Conservation (phyloP, 2,329 filamentous ascomycete species). For the Penicillium oxalicum region DNA sequence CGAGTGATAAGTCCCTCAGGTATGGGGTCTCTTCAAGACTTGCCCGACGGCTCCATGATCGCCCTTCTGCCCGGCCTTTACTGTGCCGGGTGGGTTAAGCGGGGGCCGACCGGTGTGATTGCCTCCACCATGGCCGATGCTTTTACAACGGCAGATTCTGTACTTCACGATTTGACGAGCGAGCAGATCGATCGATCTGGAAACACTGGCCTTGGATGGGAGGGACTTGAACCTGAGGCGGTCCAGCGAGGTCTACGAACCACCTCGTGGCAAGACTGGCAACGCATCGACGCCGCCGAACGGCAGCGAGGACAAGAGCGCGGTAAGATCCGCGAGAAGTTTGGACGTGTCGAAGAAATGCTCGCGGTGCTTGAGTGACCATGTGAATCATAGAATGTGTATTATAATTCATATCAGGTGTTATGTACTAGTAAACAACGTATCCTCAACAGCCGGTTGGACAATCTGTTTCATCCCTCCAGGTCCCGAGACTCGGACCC, state of each 20-base stretch:
- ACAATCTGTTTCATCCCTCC: too few relatives aligned
- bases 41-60: constrained; percentile 37
- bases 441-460: too few relatives aligned
- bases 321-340: constrained; percentile 75
- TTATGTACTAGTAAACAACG: too few relatives aligned
- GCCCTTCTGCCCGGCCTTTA: constrained; percentile 67
- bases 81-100: constrained; percentile 94
- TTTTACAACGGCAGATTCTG: constrained; percentile 78
- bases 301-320: constrained; percentile 55
- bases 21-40: constrained; percentile 18
- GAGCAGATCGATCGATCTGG: constrained; percentile 21
- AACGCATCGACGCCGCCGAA: constrained; percentile 75
- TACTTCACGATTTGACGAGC: constrained; percentile 67
- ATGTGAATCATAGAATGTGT: constrained; percentile 4
- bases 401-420: constrained; percentile 3
- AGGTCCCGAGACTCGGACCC: too few relatives aligned
- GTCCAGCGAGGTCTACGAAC: constrained; percentile 52
- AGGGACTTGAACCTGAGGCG: constrained; percentile 61
- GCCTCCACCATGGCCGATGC: constrained; percentile 94
- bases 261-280: constrained; percentile 82
- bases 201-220: constrained; percentile 61
- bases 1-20: constrained; percentile 52
- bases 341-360: constrained; percentile 54
- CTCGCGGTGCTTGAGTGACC: constrained; percentile 36
- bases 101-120: constrained; percentile 90